phyloP scores from a whole-genome alignment of 768 basidiomycete species.

The Lactarius hatsudake region DNA sequence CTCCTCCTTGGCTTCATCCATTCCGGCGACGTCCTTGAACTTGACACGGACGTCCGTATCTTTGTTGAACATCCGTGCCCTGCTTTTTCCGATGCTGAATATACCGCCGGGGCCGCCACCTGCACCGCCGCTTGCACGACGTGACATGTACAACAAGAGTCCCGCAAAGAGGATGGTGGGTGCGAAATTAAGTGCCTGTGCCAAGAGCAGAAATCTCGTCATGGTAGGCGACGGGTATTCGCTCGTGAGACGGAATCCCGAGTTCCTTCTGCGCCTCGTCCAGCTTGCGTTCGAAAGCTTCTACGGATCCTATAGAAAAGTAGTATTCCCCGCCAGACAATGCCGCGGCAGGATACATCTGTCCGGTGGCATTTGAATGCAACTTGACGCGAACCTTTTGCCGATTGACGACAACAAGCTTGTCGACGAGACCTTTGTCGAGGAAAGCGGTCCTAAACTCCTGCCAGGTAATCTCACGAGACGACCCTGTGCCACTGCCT shows the following conservation, averaged over 20 bases:
- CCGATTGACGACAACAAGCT: conserved; percentile 87
- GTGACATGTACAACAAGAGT: conserved; percentile 83
- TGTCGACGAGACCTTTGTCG: conserved; percentile 94
- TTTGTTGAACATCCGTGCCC: conserved; percentile 93
- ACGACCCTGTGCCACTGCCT: conserved; percentile 43
- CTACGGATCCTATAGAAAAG: conserved; percentile 97
- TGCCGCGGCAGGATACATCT: conserved; percentile 64
- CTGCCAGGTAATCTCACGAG: conserved; percentile 98
- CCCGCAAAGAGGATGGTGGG: conserved; percentile 93
- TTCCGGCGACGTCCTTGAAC: conserved; percentile 97
- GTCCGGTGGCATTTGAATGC: conserved; percentile 83
- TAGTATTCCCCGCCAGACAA: conserved; percentile 66
- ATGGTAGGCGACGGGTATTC: conserved; percentile 95
- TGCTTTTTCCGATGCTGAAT: conserved; percentile 95
- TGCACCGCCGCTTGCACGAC: conserved; percentile 59
- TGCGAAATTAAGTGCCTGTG: conserved; percentile 83
- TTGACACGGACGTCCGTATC: conserved; percentile 91
- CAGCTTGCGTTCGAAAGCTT: conserved; percentile 93
- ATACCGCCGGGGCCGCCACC: conserved; percentile 80
- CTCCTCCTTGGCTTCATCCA: conserved; percentile 99
- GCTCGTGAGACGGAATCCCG: conserved; percentile 86
- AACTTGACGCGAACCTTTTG: conserved; percentile 88
- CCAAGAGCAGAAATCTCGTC: conserved; percentile 87
- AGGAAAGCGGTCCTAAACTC: conserved; percentile 98
- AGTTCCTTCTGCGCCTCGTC: conserved; percentile 92